phyloP scores from a whole-genome alignment of 257 asterid species.

The Solanum tacnaense region DNA sequence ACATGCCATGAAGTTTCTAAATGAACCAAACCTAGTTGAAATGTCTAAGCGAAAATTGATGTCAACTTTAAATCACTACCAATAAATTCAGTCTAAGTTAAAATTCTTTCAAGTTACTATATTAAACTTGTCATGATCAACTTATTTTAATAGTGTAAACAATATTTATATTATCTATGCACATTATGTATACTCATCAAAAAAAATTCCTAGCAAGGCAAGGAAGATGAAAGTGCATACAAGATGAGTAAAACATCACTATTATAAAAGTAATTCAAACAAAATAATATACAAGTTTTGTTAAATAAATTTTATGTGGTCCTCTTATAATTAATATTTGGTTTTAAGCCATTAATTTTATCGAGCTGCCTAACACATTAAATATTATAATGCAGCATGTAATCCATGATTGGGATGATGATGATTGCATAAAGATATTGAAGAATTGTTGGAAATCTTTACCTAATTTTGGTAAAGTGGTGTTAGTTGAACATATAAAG shows the following conservation, averaged over 20 bases:
- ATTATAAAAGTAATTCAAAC: not conserved
- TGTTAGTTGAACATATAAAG: constrained; percentile 4
- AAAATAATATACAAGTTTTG: not conserved
- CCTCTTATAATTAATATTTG: not conserved
- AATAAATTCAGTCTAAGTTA: not conserved
- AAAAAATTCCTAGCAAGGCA: not conserved
- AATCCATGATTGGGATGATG: constrained; percentile 22
- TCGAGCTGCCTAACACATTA: not conserved
- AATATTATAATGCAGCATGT: constrained; percentile 2
- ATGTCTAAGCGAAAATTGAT: too few relatives aligned
- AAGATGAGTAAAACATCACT: not conserved
- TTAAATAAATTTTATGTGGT: not conserved
- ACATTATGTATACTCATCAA: too few relatives aligned
- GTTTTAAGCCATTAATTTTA: not conserved
- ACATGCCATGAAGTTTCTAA: too few relatives aligned
- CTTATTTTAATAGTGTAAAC: too few relatives aligned
- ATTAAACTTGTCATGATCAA: not conserved
- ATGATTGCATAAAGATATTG: constrained; percentile 9
- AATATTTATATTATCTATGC: too few relatives aligned
- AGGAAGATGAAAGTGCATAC: not conserved
- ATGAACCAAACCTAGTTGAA: too few relatives aligned
- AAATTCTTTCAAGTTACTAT: not conserved
- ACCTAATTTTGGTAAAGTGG: constrained; percentile 10
- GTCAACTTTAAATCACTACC: too few relatives aligned
- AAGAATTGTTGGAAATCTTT: constrained; percentile 12